A percentile compares a stretch with the other conserved stretches of the same genome.
These are phyloP conservation scores for Acanthamoeba culbertsoni DNA, from an alignment of 208 protist genomes.

Conservation along the genomic window DNA sequence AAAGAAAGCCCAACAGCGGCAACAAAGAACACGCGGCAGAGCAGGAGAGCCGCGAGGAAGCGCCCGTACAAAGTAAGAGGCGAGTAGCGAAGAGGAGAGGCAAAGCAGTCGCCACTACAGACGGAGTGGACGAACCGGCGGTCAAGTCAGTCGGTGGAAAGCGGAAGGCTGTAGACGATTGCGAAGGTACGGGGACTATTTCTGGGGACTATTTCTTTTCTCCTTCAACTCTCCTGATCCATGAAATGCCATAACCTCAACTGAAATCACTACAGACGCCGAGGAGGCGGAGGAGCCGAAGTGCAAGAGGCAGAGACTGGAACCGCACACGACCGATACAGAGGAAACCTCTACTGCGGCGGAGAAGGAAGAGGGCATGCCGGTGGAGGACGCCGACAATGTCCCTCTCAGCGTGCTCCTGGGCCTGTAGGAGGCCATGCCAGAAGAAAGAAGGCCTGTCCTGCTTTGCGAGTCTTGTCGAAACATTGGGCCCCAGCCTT, in stretches of 20 bases:
- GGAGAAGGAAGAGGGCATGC: not conserved
- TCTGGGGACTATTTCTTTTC: too few relatives aligned
- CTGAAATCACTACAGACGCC: not conserved
- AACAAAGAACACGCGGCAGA: not conserved
- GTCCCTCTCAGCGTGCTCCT: not conserved
- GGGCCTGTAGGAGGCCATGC: not conserved
- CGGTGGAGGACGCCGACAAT: not conserved
- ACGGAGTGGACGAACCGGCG: not conserved
- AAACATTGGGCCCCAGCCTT: not conserved
- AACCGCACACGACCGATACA: not conserved
- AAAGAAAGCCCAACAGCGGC: not conserved
- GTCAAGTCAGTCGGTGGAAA: not conserved
- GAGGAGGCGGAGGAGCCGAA: not conserved
- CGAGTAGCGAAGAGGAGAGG: not conserved
- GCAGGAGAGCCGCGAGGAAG: too few relatives aligned
- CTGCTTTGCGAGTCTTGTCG: not conserved
- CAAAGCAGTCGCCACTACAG: not conserved
- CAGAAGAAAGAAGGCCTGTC: too few relatives aligned
- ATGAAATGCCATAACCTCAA: too few relatives aligned
- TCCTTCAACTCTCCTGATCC: too few relatives aligned
- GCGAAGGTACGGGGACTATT: too few relatives aligned
- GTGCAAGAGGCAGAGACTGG: not conserved
- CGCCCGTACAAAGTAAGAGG: too few relatives aligned
- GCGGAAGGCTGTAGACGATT: not conserved
- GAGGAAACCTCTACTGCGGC: not conserved